Conservation (phyloP, 371 early-diverging fungal species). For the Globomyces sp. region DNA sequence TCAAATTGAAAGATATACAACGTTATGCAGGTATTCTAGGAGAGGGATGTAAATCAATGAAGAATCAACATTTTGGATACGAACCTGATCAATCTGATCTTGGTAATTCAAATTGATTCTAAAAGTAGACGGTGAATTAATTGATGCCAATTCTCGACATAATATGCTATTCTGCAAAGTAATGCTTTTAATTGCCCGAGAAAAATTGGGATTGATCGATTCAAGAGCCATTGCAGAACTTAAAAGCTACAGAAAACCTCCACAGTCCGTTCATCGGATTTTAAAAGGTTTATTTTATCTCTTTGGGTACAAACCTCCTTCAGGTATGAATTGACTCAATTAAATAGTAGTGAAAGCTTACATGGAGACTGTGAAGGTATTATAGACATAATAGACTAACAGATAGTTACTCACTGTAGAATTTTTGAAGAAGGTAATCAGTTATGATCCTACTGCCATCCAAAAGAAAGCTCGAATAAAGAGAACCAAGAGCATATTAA, state of each 20-base stretch:
- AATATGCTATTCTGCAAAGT: conserved; percentile 49
- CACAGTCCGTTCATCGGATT: conserved; percentile 45
- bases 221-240: conserved; percentile 47
- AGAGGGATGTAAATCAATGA: conserved; percentile 4
- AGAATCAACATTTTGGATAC: conserved; percentile 10
- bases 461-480: conserved; percentile 52
- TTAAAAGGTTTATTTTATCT: conserved; percentile 52
- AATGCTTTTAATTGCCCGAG: conserved; percentile 41
- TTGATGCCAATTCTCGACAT: conserved; percentile 41
- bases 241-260: conserved; percentile 53
- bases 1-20: background rate
- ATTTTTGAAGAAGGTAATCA: conserved; percentile 40
- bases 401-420: background rate
- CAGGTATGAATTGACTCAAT: conserved; percentile 35
- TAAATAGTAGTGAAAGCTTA: conserved; percentile 30
- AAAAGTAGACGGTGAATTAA: conserved; percentile 28
- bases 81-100: conserved; percentile 1
- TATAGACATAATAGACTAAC: conserved; percentile 4
- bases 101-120: conserved; percentile 7
- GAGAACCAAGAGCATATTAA: conserved; percentile 42
- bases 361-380: conserved; percentile 37
- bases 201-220: conserved; percentile 38
- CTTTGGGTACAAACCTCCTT: conserved; percentile 48
- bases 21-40: background rate
- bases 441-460: conserved; percentile 52